Percentiles rank a stretch among this genome's conserved stretches.
Conservation (phyloP, 2,329 filamentous ascomycete species). For the Arachnomyces sp. region DNA sequence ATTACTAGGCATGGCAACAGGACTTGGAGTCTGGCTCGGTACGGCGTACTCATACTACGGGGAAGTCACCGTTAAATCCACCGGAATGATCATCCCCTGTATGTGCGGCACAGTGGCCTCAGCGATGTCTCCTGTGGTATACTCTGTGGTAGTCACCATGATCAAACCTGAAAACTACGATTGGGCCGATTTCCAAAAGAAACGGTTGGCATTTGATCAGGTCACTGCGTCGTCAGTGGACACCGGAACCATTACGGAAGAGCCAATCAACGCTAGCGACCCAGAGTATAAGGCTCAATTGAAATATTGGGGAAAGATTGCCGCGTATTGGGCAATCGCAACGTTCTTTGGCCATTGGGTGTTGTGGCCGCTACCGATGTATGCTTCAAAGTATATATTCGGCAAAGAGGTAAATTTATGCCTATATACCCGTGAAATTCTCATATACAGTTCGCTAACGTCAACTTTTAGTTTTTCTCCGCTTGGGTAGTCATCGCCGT, state of each 20-base stretch:
- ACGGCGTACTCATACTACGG: conserved; percentile 41
- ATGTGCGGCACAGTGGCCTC: conserved; percentile 48
- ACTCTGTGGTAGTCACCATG: conserved; percentile 41
- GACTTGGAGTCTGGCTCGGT: conserved; percentile 47
- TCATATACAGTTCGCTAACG: conserved; percentile 2
- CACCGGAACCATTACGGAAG: too few species aligned
- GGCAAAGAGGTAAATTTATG: conserved; percentile 27
- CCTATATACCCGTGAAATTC: background rate
- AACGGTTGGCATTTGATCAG: conserved; percentile 22
- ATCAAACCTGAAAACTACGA: conserved; percentile 37
- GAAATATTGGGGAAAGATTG: conserved; percentile 41
- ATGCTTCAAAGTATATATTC: conserved; percentile 44
- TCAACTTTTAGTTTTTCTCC: conserved; percentile 33
- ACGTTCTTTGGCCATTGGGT: conserved; percentile 49
- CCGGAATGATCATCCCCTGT: conserved; percentile 43
- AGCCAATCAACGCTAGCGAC: too few species aligned
- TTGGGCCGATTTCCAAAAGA: conserved; percentile 31
- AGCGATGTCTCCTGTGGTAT: conserved; percentile 45
- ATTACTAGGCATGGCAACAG: conserved; percentile 42
- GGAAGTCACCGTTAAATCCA: conserved; percentile 40
- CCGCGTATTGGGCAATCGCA: conserved; percentile 39
- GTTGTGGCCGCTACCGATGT: conserved; percentile 49
- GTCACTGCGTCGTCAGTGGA: conserved; percentile 4
- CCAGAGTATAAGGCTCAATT: conserved; percentile 15
- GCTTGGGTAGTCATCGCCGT: conserved; percentile 46